Percentiles rank a stretch among this genome's conserved stretches.
These are phyloP conservation scores for Naganishia onofrii DNA, from an alignment of 768 basidiomycete genomes.

Conservation along the genomic window DNA sequence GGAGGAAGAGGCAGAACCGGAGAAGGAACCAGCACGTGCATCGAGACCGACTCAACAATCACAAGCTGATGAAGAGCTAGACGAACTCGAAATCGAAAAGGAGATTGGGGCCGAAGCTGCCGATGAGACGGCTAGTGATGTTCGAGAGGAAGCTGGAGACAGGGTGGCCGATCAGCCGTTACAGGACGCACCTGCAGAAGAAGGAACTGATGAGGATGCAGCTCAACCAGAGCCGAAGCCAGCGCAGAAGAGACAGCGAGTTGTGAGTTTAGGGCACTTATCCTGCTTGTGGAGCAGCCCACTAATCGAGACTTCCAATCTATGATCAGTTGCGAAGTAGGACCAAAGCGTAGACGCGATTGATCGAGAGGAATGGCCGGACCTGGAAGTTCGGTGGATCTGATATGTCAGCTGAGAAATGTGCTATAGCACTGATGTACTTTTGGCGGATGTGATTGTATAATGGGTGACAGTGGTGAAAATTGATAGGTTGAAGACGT, in stretches of 20 bases:
- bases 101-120: background rate
- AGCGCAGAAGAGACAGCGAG: conserved; percentile 1
- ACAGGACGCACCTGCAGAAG: background rate
- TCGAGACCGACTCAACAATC: background rate
- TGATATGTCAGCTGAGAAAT: no score
- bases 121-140: background rate
- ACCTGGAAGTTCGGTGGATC: background rate
- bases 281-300: background rate
- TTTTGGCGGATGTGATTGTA: no score
- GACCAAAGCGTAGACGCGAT: background rate
- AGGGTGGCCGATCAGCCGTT: background rate
- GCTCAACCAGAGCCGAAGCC: background rate
- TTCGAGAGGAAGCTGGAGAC: background rate
- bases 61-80: conserved; percentile 4
- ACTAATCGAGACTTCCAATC: background rate
- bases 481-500: no score
- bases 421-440: no score
- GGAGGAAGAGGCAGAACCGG: background rate
- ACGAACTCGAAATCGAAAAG: conserved; percentile 16
- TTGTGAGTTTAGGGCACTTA: background rate
- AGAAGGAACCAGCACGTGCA: background rate
- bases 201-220: background rate
- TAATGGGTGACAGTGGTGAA: no score
- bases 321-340: background rate
- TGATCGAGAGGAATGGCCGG: background rate